Evolutionary conservation across 2,329 filamentous ascomycete genomes (phyloP).

Genomic region (Lasiodiplodia gonubiensis): DNA sequence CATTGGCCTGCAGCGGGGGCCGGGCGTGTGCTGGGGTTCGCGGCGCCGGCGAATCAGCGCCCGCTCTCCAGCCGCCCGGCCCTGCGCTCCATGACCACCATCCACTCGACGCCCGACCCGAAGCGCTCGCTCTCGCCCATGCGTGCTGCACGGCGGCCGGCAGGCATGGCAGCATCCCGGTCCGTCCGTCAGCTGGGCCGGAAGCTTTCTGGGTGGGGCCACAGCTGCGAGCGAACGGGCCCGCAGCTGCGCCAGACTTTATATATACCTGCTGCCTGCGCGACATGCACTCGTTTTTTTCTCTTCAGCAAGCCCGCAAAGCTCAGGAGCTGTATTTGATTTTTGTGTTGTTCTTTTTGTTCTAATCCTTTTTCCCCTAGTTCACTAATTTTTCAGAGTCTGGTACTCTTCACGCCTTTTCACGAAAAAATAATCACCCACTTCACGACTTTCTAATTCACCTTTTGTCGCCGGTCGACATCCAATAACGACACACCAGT

Average conservation of each 20-base stretch:
- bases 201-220: conserved; percentile 17
- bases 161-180: conserved; percentile 27
- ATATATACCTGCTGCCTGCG: conserved; percentile 23
- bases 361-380: conserved; percentile 30
- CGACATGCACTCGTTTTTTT: conserved; percentile 34
- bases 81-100: conserved; percentile 4
- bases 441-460: conserved; percentile 42
- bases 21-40: conserved; percentile 7
- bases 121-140: conserved; percentile 27
- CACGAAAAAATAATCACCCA: conserved; percentile 33
- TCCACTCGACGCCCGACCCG: conserved; percentile 29
- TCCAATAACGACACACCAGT: conserved; percentile 23
- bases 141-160: conserved; percentile 17
- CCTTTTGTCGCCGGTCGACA: conserved; percentile 49
- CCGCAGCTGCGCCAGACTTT: conserved; percentile 17
- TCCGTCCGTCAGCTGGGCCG: conserved; percentile 27
- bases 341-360: conserved; percentile 48
- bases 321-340: conserved; percentile 55
- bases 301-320: conserved; percentile 59
- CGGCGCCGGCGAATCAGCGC: conserved; percentile 16
- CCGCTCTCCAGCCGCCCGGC: conserved; percentile 19
- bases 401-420: conserved; percentile 33
- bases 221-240: conserved; percentile 3
- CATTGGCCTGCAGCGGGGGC: conserved; percentile 16
- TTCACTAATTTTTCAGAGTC: conserved; percentile 30